phyloP scores from a whole-genome alignment of 805 yeast species.

The Scheffersomyces lignosus region DNA sequence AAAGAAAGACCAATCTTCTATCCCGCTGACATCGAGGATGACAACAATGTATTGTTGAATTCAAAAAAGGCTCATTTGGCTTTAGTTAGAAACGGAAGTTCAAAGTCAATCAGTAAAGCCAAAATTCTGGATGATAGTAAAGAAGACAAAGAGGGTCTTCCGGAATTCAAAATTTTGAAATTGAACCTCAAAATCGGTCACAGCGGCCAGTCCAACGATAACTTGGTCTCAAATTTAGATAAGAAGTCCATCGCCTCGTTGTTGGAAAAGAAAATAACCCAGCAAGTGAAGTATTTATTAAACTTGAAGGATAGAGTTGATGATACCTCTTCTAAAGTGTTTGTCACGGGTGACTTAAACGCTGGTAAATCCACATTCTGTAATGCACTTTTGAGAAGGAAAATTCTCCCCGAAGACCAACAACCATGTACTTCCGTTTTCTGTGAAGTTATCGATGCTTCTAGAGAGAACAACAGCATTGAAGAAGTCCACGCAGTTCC shows the following conservation, averaged over 20 bases:
- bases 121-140: slow-evolving; percentile 9
- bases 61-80: slow-evolving; percentile 55
- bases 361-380: slow-evolving; percentile 97
- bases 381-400: slow-evolving; percentile 78
- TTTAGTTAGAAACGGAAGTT: slow-evolving; percentile 40
- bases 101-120: slow-evolving; percentile 17
- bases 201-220: slow-evolving; percentile 30
- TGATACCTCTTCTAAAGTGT: slow-evolving; percentile 89
- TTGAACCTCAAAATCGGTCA: slow-evolving; percentile 61
- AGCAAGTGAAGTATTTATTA: slow-evolving; percentile 63
- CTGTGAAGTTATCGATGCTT: slow-evolving; percentile 88
- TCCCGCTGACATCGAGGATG: slow-evolving; percentile 46
- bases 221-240: slow-evolving; percentile 58
- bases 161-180: slow-evolving; percentile 60
- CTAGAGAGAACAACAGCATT: slow-evolving; percentile 60
- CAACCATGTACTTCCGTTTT: slow-evolving; percentile 97
- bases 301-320: slow-evolving; percentile 81
- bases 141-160: slow-evolving; percentile 19
- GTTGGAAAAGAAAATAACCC: slow-evolving; percentile 64
- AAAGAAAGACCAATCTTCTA: slow-evolving; percentile 59
- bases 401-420: slow-evolving; percentile 89
- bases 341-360: slow-evolving; percentile 95
- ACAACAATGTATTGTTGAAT: slow-evolving; percentile 39
- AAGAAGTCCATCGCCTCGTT: slow-evolving; percentile 67
- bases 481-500: slow-evolving; percentile 95